Conservation (phyloP, 352 stramenopile species). For the Plasmopara viticola region DNA sequence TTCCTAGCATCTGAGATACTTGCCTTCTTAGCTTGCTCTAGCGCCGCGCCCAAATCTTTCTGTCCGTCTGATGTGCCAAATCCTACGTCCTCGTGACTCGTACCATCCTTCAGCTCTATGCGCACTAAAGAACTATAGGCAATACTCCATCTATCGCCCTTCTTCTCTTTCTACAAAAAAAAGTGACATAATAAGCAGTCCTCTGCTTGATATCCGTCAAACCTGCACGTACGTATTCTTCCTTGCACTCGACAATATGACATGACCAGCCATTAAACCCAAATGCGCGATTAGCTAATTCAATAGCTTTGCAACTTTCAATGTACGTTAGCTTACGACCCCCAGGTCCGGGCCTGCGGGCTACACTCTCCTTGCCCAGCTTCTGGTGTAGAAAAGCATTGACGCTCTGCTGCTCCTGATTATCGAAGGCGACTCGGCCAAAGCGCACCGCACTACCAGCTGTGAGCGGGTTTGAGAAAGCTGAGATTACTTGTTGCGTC, state of each 20-base stretch:
- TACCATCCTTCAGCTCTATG: constrained; percentile 83
- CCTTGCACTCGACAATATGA: constrained; percentile 76
- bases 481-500: constrained; percentile 26
- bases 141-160: constrained; percentile 64
- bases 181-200: constrained; percentile 1
- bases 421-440: constrained; percentile 48
- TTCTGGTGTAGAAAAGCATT: constrained; percentile 79
- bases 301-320: constrained; percentile 86
- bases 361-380: constrained; percentile 67
- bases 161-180: constrained; percentile 50
- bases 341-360: constrained; percentile 56
- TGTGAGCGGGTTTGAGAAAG: constrained; percentile 6
- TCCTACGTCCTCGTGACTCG: constrained; percentile 75
- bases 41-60: constrained; percentile 56
- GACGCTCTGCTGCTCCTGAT: constrained; percentile 45
- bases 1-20: constrained; percentile 84
- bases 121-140: constrained; percentile 72
- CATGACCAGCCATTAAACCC: constrained; percentile 87
- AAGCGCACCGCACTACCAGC: constrained; percentile 29
- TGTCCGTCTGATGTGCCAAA: constrained; percentile 78
- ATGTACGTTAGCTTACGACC: constrained; percentile 81
- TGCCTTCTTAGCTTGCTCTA: constrained; percentile 84
- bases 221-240: constrained; percentile 65
- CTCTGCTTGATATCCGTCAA: neutral
- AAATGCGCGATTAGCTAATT: constrained; percentile 84